Evolutionary conservation across 2,329 filamentous ascomycete species (phyloP), one percentile per base, ranked within the genome.

Genomic region (Torrubiellomyces zombiae): DNA sequence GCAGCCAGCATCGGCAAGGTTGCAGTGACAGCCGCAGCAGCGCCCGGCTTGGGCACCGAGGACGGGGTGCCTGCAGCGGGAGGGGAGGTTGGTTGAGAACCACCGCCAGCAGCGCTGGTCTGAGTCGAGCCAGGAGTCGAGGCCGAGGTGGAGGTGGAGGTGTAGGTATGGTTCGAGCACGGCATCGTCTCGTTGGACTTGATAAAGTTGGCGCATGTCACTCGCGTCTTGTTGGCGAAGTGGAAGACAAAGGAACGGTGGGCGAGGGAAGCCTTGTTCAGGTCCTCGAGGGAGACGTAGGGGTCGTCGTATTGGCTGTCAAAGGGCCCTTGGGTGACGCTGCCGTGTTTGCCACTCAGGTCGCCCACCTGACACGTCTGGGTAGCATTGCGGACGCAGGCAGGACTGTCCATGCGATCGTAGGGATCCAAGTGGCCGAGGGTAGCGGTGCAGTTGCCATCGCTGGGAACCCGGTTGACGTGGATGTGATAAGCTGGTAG

Each of bases 331-430:
- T 48, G 45, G 14, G 48, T 56, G 39, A 78, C 63, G 31, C 59
- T 58, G 32, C 76, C 76, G 39, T 75, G 56, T 55, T 86, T 86
- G 43, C 79, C 79, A 38, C 67, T 66, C 28, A 83, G 57, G 45
- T 86, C 79, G 35, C 80, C 79, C 8, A 79, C 67, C 50, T 86
- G 69, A 55, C 79, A 89, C 7, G 67, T 71, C 32, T 64, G 49
- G 6, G 73, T 73, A 6, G 53, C 42, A 7, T 44, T 37, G 8
- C 51, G 18, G 40, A 81, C 58, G 51, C 79, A 86, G 5, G 61
- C 38, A 4, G 70, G 56, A 2, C 48, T 50, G 41, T 81, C 68
- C 33, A 68, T 69, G 25, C 75, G 72, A 24, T 58, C 44, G 45
- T 62, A 79, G 11, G 79, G 78, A 41, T 85, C 76, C 9, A 82